A percentile compares a stretch with the other conserved stretches of the same genome.
These are phyloP conservation scores for Talaromyces sp. DNA, from an alignment of 2,329 filamentous ascomycete genomes.

Conservation along the genomic window DNA sequence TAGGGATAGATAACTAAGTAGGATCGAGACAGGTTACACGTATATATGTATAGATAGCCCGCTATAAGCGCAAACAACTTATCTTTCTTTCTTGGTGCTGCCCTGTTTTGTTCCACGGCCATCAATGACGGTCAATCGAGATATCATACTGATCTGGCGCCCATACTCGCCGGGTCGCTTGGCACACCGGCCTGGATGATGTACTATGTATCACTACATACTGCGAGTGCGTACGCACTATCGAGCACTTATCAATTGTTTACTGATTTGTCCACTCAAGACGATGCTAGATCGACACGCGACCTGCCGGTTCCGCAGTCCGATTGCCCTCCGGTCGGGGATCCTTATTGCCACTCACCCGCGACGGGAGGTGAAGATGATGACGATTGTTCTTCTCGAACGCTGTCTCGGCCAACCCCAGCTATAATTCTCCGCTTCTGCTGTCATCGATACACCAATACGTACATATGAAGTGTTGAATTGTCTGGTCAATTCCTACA, in stretches of 20 bases:
- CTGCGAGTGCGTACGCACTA: neutral
- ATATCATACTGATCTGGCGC: neutral
- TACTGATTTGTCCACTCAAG: neutral
- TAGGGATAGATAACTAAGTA: neutral
- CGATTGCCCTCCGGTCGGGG: constrained; percentile 14
- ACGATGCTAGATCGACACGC: constrained; percentile 2
- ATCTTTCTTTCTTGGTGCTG: neutral
- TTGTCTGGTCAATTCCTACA: neutral
- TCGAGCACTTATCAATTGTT: neutral
- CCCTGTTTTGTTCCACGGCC: neutral
- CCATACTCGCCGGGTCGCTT: neutral
- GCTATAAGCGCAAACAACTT: constrained; percentile 6
- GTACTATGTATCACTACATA: neutral
- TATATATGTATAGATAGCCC: constrained; percentile 9
- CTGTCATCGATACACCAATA: neutral
- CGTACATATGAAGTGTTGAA: neutral
- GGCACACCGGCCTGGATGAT: neutral
- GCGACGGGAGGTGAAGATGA: neutral
- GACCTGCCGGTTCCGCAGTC: constrained; percentile 13
- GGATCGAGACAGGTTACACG: neutral
- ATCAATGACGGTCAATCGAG: neutral
- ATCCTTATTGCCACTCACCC: constrained; percentile 4
- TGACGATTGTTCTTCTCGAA: neutral
- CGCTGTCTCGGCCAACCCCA: neutral
- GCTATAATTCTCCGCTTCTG: neutral